A percentile compares a stretch with the other conserved stretches of the same genome.
Conservation (phyloP, 805 yeast genomes). For the Candida germanica region DNA sequence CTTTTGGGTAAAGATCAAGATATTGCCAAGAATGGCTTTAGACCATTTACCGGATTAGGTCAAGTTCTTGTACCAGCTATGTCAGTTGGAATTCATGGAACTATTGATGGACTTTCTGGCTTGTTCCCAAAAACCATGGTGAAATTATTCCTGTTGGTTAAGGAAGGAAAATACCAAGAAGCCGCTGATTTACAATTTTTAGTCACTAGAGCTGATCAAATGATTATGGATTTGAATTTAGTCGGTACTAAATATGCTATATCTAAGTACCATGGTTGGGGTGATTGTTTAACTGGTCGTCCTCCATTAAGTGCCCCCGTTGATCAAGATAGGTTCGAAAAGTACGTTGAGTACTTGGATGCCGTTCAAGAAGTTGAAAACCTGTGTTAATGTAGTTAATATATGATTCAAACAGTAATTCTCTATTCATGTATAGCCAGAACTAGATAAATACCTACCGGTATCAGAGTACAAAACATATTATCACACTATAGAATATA, state of each 20-base stretch:
- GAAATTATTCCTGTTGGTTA: conserved; percentile 13
- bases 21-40: conserved; percentile 16
- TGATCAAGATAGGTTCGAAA: conserved; percentile 9
- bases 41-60: conserved; percentile 25
- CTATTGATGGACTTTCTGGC: conserved; percentile 24
- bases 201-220: conserved; percentile 22
- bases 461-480: no score
- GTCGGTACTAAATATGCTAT: conserved; percentile 28
- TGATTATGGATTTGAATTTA: conserved; percentile 27
- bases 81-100: conserved; percentile 20
- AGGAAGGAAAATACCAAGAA: conserved; percentile 15
- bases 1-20: conserved; percentile 16
- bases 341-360: conserved; percentile 14
- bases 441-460: no score
- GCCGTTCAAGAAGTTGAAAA: conserved; percentile 14
- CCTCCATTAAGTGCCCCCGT: conserved; percentile 24
- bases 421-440: no score
- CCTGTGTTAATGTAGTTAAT: neutral
- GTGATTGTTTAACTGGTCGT: conserved; percentile 25
- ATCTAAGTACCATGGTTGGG: conserved; percentile 20
- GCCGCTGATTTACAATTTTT: conserved; percentile 19
- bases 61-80: conserved; percentile 23
- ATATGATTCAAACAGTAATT: no score
- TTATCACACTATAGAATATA: no score
- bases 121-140: conserved; percentile 22